Evolutionary conservation across 2,329 filamentous ascomycete genomes (phyloP), one percentile per base, ranked within the genome.

Genomic region (Hypocrella siamensis): DNA sequence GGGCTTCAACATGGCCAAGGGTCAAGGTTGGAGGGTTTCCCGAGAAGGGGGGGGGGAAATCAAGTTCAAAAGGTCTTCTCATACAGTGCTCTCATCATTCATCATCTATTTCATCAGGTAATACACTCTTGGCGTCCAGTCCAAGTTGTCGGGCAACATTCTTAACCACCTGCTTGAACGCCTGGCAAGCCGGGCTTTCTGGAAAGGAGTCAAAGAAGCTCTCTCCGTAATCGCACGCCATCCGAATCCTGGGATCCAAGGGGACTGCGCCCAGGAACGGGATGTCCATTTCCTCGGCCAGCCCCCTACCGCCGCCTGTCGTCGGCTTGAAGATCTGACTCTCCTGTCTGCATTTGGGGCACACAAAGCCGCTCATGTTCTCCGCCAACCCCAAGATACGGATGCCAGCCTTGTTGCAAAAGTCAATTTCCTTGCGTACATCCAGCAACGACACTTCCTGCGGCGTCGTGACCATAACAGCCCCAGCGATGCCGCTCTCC

Each of bases 321-420:
- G 82, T 92, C 9, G 90, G 76, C 43, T 75, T 70, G 61, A 98
- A 98, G 31, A 98, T 93, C 52, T 93, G 74, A 46, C 68, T 78
- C 51, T 75, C 63, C 42, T 85, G 75, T 33, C 74, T 81, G 56
- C 90, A 98, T 35, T 82, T 88, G 8, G 86, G 86, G 49, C 90
- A 98, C 32, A 98, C 86, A 45, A 96, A 98, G 4, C 85, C 84
- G 36, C 78, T 83, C 90, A 98, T 98, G 50, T 98, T 98, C 63
- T 98, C 90, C 12, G 93, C 90, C 26, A 98, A 63, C 0, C 90
- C 90, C 4, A 98, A 55, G 6, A 98, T 73, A 30, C 66, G 70
- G 42, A 98, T 96, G 4, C 82, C 84, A 1, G 90, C 90, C 58
- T 98, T 98, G 36, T 76, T 68, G 57, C 92, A 98, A 49, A 98